Conservation (phyloP, 1,284 basidiomycete genomes). For the Ganoderma leucocontextum region DNA sequence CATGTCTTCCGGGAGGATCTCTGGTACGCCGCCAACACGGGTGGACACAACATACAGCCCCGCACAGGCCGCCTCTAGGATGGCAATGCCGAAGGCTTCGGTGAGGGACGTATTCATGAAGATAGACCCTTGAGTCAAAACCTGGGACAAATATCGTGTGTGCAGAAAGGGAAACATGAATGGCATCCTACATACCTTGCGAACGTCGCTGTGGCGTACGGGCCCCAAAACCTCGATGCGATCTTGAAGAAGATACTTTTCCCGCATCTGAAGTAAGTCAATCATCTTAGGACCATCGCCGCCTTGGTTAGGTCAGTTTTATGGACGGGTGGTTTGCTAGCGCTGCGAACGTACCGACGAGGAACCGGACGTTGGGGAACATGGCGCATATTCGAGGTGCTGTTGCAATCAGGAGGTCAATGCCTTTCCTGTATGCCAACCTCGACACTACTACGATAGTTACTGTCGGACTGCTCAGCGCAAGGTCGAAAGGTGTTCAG, state of each 20-base stretch:
- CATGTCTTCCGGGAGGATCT: constrained; percentile 93
- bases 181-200: constrained; percentile 56
- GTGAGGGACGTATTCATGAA: constrained; percentile 97
- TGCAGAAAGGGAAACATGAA: neutral
- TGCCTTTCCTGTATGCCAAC: constrained; percentile 96
- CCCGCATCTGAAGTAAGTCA: constrained; percentile 95
- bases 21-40: constrained; percentile 94
- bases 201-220: constrained; percentile 84
- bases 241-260: constrained; percentile 90
- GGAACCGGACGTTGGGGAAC: constrained; percentile 87
- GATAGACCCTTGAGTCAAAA: constrained; percentile 86
- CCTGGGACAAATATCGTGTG: constrained; percentile 50
- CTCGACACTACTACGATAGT: constrained; percentile 95
- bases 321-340: neutral
- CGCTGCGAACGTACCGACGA: constrained; percentile 74
- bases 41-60: constrained; percentile 97
- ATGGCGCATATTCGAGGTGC: constrained; percentile 89
- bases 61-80: constrained; percentile 95
- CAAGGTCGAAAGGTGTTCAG: neutral
- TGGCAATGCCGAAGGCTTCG: constrained; percentile 96
- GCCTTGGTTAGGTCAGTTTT: constrained; percentile 50
- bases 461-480: constrained; percentile 55
- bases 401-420: constrained; percentile 93
- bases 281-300: constrained; percentile 97
- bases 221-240: constrained; percentile 90